Evolutionary conservation across 352 stramenopile genomes (phyloP).

Genomic region (Phytopythium oedochilum): DNA sequence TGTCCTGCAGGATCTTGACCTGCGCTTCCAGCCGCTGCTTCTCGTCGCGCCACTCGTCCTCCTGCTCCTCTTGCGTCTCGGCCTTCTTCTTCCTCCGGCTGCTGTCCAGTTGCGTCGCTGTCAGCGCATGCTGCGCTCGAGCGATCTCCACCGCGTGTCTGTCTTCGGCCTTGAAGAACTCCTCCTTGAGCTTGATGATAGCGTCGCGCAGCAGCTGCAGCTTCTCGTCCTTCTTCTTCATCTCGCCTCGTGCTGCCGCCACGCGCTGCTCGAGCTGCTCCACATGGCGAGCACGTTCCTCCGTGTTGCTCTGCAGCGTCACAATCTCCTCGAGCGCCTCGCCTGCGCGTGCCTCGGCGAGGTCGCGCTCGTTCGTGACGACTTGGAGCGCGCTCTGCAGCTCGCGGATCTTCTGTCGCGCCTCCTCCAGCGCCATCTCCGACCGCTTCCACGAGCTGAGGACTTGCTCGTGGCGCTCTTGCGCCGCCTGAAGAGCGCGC

Average conservation of each 20-base stretch:
- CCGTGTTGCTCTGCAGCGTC: slow-evolving; percentile 37
- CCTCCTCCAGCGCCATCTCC: slow-evolving; percentile 44
- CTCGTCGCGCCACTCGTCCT: slow-evolving; percentile 39
- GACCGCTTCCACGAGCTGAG: slow-evolving; percentile 74
- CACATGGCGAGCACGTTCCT: slow-evolving; percentile 25
- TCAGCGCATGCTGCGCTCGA: slow-evolving; percentile 40
- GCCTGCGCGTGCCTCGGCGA: slow-evolving; percentile 71
- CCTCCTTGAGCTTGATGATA: slow-evolving; percentile 86
- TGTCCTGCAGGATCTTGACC: slow-evolving; percentile 62
- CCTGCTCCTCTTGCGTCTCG: slow-evolving; percentile 29
- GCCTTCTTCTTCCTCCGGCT: slow-evolving; percentile 31
- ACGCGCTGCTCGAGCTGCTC: slow-evolving; percentile 50
- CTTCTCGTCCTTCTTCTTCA: slow-evolving; percentile 53
- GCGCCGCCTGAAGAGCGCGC: slow-evolving; percentile 50
- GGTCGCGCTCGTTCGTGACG: slow-evolving; percentile 53
- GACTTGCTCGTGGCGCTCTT: slow-evolving; percentile 59
- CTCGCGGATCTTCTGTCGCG: slow-evolving; percentile 47
- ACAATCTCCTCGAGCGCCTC: slow-evolving; percentile 84
- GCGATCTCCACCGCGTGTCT: slow-evolving; percentile 65
- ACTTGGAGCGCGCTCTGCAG: slow-evolving; percentile 52
- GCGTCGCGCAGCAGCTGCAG: slow-evolving; percentile 67
- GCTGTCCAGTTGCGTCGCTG: slow-evolving; percentile 18
- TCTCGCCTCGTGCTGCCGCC: slow-evolving; percentile 28
- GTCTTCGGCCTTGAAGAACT: slow-evolving; percentile 86
- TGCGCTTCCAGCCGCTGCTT: slow-evolving; percentile 48